Percentiles rank a stretch among this genome's conserved stretches.
phyloP scores from a whole-genome alignment of 768 basidiomycete genomes.

The Rhizopogon vesiculosus region DNA sequence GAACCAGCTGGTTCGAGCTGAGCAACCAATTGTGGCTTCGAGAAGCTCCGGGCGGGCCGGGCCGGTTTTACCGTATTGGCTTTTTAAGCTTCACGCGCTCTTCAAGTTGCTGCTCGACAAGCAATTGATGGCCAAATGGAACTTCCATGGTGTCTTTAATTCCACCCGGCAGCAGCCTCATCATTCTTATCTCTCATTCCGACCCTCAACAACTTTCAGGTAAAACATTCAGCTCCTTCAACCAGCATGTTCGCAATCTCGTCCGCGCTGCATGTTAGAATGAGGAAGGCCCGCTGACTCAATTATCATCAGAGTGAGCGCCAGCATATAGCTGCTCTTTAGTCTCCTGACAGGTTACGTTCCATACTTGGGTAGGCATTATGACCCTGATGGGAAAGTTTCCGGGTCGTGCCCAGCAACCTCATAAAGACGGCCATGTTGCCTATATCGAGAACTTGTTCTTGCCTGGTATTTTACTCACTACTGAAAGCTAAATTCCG shows the following conservation, averaged over 20 bases:
- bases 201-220: background rate
- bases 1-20: too few species aligned
- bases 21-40: too few species aligned
- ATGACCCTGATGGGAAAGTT: background rate
- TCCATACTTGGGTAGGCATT: background rate
- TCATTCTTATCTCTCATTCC: too few species aligned
- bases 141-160: too few species aligned
- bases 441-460: constrained; percentile 4
- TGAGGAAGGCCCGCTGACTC: constrained; percentile 1
- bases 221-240: constrained; percentile 2
- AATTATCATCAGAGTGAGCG: constrained; percentile 2
- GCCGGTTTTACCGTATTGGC: too few species aligned
- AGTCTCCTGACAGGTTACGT: constrained; percentile 2
- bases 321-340: constrained; percentile 4
- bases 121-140: too few species aligned
- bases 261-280: constrained; percentile 2
- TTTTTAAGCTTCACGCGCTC: too few species aligned
- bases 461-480: constrained; percentile 4
- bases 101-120: too few species aligned
- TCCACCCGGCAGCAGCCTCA: too few species aligned
- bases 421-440: constrained; percentile 6
- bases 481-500: constrained; percentile 1
- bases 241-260: constrained; percentile 3
- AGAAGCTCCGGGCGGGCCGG: too few species aligned
- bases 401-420: background rate